Evolutionary conservation across 768 basidiomycete genomes (phyloP), one percentile per base, ranked within the genome.

Genomic region (Naganishia vishniacii): DNA sequence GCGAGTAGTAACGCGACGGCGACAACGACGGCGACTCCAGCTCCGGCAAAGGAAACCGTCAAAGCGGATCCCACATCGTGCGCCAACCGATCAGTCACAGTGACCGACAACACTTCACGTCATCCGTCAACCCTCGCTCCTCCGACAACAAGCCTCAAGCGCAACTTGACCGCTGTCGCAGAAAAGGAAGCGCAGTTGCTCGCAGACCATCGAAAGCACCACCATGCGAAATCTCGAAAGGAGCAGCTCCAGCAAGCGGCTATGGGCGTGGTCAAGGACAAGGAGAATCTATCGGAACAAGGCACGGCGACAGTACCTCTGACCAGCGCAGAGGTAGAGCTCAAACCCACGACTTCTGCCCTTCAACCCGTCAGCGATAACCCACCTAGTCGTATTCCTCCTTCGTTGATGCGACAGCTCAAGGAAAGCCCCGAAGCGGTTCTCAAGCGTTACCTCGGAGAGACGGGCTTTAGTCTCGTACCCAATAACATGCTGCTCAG

Each of bases 111-210:
- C 42, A 5, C 42, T 9, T 20, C 6, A 44, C 13, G n/a, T 11
- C 42, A 12, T 12, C 64, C 32, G 2, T 41, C 11, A 15, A 68
- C 53, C 32, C 67, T 37, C 40, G 29, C 49, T 16, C 44, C 58
- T 2, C 65, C 8, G 59, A 37, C 42, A 25, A 61, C 48, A 7
- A 69, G 70, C 4, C 73, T 75, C 70, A 75, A 73, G 48, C 66
- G 74, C 7, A 71, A 72, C n/a, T 60, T 75, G 1, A 71, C 74
- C 1, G 65, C 68, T 6, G 71, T 69, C 1, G 74, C 67, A 18
- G 69, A 75, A 48, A 61, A 71, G 56, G 74, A 75, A 53, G 70
- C 74, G 4, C 61, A 71, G 51, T 65, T 71, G 26, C 68, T 71
- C 26, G 69, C 72, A 2, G 46, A 56, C 13, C 48, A 61, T 13